phyloP scores from a whole-genome alignment of 1,139 yeast species.

The Nakaseomyces nivariensis region DNA sequence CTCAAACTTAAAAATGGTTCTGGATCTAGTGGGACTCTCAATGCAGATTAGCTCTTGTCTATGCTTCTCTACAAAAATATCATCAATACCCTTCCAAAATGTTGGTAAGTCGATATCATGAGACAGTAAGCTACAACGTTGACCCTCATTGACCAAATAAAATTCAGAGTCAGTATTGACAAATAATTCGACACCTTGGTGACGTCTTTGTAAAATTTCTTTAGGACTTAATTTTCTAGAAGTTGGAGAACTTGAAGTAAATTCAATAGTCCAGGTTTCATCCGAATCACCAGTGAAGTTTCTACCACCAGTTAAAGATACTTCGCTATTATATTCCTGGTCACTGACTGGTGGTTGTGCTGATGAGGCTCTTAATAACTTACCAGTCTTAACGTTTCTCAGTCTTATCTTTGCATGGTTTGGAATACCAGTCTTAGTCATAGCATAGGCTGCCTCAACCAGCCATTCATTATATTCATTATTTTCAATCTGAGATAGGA shows the following conservation, averaged over 20 bases:
- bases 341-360: constrained; percentile 69
- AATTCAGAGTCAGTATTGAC: constrained; percentile 41
- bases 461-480: constrained; percentile 59
- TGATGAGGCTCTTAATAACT: constrained; percentile 48
- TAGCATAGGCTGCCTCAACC: constrained; percentile 34
- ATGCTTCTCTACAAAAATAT: background rate
- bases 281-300: constrained; percentile 40
- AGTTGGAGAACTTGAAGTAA: background rate
- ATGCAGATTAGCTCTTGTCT: constrained; percentile 65
- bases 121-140: constrained; percentile 50
- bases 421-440: constrained; percentile 24
- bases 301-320: constrained; percentile 50
- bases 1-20: constrained; percentile 60
- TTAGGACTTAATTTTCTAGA: constrained; percentile 8
- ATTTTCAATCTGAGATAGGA: constrained; percentile 43
- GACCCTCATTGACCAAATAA: constrained; percentile 49
- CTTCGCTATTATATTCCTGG: constrained; percentile 70
- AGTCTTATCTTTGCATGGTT: constrained; percentile 47
- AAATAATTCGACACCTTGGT: constrained; percentile 35
- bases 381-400: constrained; percentile 52
- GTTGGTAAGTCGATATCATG: constrained; percentile 42
- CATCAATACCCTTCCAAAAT: background rate
- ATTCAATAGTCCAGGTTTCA: constrained; percentile 39
- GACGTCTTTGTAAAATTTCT: background rate
- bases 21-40: constrained; percentile 47